Conservation (phyloP, 495 filamentous ascomycete species). For the Podospora sp. region DNA sequence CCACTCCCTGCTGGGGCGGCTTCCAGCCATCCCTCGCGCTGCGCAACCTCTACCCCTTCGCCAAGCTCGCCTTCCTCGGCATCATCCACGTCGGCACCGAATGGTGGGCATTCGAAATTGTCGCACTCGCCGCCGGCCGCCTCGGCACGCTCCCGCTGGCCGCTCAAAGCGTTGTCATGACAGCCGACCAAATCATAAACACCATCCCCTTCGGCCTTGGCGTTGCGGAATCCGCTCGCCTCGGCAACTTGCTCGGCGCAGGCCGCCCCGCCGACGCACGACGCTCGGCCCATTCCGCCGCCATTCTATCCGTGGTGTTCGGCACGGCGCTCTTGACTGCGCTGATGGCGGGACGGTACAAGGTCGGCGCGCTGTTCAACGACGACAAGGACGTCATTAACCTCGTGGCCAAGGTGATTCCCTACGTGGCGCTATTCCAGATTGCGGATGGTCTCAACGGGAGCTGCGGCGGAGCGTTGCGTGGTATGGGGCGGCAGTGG, state of each 20-base stretch:
- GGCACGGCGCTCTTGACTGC: constrained; percentile 67
- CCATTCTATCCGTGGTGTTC: constrained; percentile 69
- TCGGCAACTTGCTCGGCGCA: constrained; percentile 82
- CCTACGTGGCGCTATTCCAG: constrained; percentile 85
- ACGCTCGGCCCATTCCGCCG: constrained; percentile 75
- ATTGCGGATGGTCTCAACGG: constrained; percentile 89
- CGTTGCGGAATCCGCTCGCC: constrained; percentile 75
- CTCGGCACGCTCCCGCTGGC: constrained; percentile 83
- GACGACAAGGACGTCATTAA: constrained; percentile 69
- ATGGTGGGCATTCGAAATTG: constrained; percentile 97
- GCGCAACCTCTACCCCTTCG: constrained; percentile 71
- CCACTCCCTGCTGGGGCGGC: constrained; percentile 74
- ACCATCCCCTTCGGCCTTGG: constrained; percentile 91
- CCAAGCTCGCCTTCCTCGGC: constrained; percentile 73
- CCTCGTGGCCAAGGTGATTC: constrained; percentile 80
- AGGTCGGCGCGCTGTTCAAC: constrained; percentile 84
- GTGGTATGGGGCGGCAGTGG: constrained; percentile 89
- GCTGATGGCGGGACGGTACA: constrained; percentile 71
- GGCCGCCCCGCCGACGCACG: constrained; percentile 67
- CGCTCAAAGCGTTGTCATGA: constrained; percentile 92
- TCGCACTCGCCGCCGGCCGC: constrained; percentile 82
- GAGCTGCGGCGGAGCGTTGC: constrained; percentile 76
- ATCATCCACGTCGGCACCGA: constrained; percentile 87
- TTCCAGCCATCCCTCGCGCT: constrained; percentile 63
- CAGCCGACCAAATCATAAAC: constrained; percentile 87